Base-by-base conservation (phyloP, 2,329 filamentous ascomycete genomes). In the Cadophora gregata region DNA sequence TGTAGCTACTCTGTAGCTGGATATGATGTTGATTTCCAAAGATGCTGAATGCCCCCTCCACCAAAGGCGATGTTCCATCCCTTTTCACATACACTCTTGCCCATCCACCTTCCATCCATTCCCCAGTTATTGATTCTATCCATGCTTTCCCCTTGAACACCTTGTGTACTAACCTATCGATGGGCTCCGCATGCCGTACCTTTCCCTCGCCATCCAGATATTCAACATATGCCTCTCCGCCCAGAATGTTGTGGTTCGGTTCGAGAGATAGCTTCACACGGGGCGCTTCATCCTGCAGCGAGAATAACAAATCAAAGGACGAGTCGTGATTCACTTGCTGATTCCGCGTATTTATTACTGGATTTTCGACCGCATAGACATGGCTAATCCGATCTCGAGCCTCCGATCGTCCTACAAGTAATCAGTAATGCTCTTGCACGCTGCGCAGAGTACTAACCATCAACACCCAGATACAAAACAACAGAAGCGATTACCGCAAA, bases 1-100 rank as follows among this genome's bases (percentile, higher is more conserved):
- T 82, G 76, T 95, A 98, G 65, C 87, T 90, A 27, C 85, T 84
- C 68, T 85, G 85, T 33, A 92, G 86, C 75, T 95, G 90, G 59
- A 97, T 83, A 77, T 97, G 93, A 79, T 97, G 93, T 70, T 93
- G 87, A 75, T 96, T 88, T 67, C 90, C 87, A 72, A 90, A 81
- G 45, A 97, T 81, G 24, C 89, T 88, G 77, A 97, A 97, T 3
- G 90, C 90, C 63, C 95, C 95, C 78, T 97, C 92, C 71, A 97
- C 97, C 33, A 97, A 79, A 24, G 95, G 95, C 21, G 85, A 76
- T 50, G 82, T 78, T 2, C 95, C 95, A 79, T 98, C 95, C 68
- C 84, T 83, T 73, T 87, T 85, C 19, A 98, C 82, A 48, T 88
- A 87, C 69, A 97, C 87, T 66, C 95, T 86, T 51, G 94, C 92